phyloP scores from a whole-genome alignment of 176 grass and related monocot species.

The Avena sativa region DNA sequence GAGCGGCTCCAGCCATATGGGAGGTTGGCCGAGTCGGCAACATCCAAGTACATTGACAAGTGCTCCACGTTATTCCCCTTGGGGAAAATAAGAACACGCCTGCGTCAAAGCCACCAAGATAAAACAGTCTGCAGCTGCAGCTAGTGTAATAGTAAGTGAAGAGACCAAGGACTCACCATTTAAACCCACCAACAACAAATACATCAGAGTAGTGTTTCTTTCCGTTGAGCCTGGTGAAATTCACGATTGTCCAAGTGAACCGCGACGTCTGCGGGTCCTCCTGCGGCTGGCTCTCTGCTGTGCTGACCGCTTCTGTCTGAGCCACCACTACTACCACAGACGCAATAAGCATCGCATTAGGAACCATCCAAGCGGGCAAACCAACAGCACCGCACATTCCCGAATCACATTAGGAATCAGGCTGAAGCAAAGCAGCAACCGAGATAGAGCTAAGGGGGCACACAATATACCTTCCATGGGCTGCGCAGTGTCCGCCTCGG shows the following conservation, averaged over 20 bases:
- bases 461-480: slow-evolving; percentile 88
- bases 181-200: slow-evolving; percentile 75
- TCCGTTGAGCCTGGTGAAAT: slow-evolving; percentile 68
- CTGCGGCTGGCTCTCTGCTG: slow-evolving; percentile 71
- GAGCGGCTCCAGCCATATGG: slow-evolving; percentile 85
- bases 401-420: slow-evolving; percentile 41
- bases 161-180: slow-evolving; percentile 64
- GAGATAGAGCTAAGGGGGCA: slow-evolving; percentile 4
- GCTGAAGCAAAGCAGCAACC: slow-evolving; percentile 32
- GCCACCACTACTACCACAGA: slow-evolving; percentile 55
- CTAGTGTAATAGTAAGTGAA: slow-evolving; percentile 1
- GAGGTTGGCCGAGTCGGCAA: slow-evolving; percentile 76
- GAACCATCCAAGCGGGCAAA: slow-evolving; percentile 16
- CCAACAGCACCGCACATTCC: slow-evolving; percentile 26
- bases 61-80: slow-evolving; percentile 97
- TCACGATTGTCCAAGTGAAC: slow-evolving; percentile 88
- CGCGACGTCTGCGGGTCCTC: slow-evolving; percentile 73
- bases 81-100: slow-evolving; percentile 92
- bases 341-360: slow-evolving; percentile 16
- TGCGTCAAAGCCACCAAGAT: slow-evolving; percentile 36
- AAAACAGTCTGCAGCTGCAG: slow-evolving; percentile 1
- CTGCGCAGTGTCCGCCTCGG: slow-evolving; percentile 51
- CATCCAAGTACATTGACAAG: slow-evolving; percentile 90
- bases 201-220: slow-evolving; percentile 88
- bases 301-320: slow-evolving; percentile 68